phyloP scores from a whole-genome alignment of 2,329 filamentous ascomycete species.

The Penicillium hesseltinei region DNA sequence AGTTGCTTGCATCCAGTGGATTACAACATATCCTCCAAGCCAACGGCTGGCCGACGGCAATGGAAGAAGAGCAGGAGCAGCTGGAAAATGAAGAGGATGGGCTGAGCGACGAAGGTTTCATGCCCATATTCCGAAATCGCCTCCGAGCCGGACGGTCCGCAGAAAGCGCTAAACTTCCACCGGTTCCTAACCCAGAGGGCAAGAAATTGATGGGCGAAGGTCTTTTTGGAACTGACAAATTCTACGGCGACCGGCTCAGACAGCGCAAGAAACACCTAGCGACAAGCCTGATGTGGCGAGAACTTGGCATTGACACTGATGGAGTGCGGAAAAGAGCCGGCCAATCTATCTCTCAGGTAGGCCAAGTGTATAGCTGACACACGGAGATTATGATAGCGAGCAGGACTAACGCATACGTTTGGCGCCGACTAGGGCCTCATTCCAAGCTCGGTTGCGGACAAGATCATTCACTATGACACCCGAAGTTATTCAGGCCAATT shows the following conservation, averaged over 20 bases:
- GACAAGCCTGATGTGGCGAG: constrained; percentile 72
- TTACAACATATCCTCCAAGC: constrained; percentile 52
- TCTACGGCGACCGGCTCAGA: constrained; percentile 48
- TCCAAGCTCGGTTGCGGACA: constrained; percentile 73
- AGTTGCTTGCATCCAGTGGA: constrained; percentile 54
- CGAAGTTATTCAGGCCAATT: constrained; percentile 95
- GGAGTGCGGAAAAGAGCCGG: constrained; percentile 61
- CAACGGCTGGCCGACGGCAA: constrained; percentile 26
- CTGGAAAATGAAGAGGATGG: constrained; percentile 28
- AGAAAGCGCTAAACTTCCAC: constrained; percentile 63
- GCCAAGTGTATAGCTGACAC: neutral
- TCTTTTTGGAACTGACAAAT: constrained; percentile 69
- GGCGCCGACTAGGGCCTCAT: constrained; percentile 63
- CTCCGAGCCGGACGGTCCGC: constrained; percentile 47
- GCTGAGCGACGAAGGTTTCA: constrained; percentile 26
- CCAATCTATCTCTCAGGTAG: constrained; percentile 67
- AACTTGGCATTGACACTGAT: constrained; percentile 67
- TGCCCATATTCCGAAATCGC: constrained; percentile 42
- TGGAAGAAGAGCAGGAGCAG: constrained; percentile 11
- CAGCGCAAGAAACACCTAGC: constrained; percentile 63
- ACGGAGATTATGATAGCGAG: neutral
- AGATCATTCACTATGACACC: constrained; percentile 81
- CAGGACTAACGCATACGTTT: neutral
- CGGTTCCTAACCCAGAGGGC: constrained; percentile 77
- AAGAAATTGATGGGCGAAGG: constrained; percentile 77